Percentiles rank a stretch among this genome's conserved stretches.
phyloP scores from a whole-genome alignment of 768 basidiomycete species.

The Lactifluus hygrophoroides region DNA sequence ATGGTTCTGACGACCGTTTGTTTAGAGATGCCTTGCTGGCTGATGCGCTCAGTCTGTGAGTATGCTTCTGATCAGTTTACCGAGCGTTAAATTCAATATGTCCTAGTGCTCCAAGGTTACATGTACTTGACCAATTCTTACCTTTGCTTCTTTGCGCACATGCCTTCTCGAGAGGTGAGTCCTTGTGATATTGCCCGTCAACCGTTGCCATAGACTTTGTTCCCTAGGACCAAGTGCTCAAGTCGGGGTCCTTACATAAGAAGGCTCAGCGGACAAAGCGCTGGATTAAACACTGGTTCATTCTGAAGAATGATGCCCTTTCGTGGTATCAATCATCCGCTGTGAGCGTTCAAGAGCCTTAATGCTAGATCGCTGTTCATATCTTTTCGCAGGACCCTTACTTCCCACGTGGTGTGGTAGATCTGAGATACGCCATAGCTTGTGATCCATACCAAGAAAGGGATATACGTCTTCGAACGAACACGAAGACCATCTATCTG shows the following conservation, averaged over 20 bases:
- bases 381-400: slow-evolving; percentile 80
- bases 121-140: slow-evolving; percentile 94
- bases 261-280: slow-evolving; percentile 83
- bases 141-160: slow-evolving; percentile 93
- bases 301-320: slow-evolving; percentile 89
- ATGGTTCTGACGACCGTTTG: background rate
- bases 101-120: slow-evolving; percentile 86
- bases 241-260: slow-evolving; percentile 86
- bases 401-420: slow-evolving; percentile 94
- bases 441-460: slow-evolving; percentile 76
- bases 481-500: slow-evolving; percentile 64
- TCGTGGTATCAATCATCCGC: slow-evolving; percentile 96
- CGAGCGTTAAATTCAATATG: slow-evolving; percentile 7
- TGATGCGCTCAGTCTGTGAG: slow-evolving; percentile 83
- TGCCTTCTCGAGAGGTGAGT: slow-evolving; percentile 79
- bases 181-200: background rate
- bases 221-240: slow-evolving; percentile 77
- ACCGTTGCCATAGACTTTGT: slow-evolving; percentile 4
- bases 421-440: slow-evolving; percentile 84
- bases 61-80: slow-evolving; percentile 21
- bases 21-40: slow-evolving; percentile 89
- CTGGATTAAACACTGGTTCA: slow-evolving; percentile 94
- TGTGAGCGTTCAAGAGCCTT: slow-evolving; percentile 35
- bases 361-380: slow-evolving; percentile 1
- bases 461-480: slow-evolving; percentile 76